Conservation (phyloP, 768 basidiomycete species). For the Suillus subalutaceus region DNA sequence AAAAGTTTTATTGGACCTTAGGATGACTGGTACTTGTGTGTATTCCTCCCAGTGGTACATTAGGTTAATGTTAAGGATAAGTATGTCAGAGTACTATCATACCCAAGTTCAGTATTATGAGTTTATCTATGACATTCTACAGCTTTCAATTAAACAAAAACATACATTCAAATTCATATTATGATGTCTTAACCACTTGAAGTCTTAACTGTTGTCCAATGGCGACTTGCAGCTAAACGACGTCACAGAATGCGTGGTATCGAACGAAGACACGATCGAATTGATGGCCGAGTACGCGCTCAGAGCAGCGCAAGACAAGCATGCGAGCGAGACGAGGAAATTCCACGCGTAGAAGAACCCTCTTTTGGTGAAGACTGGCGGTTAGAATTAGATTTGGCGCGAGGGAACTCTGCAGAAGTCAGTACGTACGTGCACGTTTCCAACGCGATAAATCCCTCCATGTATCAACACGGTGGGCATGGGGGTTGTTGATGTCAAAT, state of each 20-base stretch:
- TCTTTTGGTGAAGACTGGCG: conserved; percentile 24
- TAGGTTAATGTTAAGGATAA: too few species aligned
- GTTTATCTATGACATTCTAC: not conserved
- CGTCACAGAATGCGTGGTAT: conserved; percentile 35
- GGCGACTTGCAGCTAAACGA: conserved; percentile 60
- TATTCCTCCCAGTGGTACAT: not conserved
- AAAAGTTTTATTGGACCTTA: too few species aligned
- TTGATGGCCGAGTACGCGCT: conserved; percentile 47
- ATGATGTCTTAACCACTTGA: not conserved
- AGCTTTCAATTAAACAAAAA: not conserved
- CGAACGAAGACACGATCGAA: conserved; percentile 47
- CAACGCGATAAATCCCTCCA: conserved; percentile 34
- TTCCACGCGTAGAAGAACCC: conserved; percentile 57
- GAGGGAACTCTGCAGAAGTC: not conserved
- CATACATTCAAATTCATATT: not conserved
- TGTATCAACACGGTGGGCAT: conserved; percentile 29
- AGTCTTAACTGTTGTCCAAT: conserved; percentile 4
- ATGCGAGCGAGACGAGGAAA: conserved; percentile 45
- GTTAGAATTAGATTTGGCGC: conserved; percentile 6
- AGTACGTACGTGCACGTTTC: conserved; percentile 31
- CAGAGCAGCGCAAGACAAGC: conserved; percentile 51
- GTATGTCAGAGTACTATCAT: not conserved
- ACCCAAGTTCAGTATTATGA: not conserved
- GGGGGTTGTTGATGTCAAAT: conserved; percentile 29
- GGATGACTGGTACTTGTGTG: too few species aligned